A percentile compares a stretch with the other conserved stretches of the same genome.
Evolutionary conservation across 768 basidiomycete species (phyloP).

Genomic region (Chalciporus chontae): DNA sequence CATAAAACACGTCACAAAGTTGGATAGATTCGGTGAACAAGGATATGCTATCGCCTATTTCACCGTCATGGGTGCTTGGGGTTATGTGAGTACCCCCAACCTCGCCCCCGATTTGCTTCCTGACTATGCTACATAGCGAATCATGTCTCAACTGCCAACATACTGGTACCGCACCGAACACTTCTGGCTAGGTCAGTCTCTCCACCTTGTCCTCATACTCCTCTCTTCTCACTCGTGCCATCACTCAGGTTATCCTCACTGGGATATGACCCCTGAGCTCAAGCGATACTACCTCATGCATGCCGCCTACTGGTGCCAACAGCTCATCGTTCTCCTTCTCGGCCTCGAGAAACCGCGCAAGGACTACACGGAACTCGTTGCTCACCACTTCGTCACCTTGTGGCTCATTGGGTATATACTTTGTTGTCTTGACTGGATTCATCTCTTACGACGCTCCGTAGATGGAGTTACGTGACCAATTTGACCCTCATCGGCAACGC

Average conservation of each 20-base stretch:
- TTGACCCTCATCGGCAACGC: constrained; percentile 87
- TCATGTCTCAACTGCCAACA: constrained; percentile 80
- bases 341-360: constrained; percentile 92
- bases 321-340: constrained; percentile 80
- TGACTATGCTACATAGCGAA: constrained; percentile 44
- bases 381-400: constrained; percentile 90
- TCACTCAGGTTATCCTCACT: constrained; percentile 75
- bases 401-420: constrained; percentile 82
- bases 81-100: constrained; percentile 53
- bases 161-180: constrained; percentile 82
- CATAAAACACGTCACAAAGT: constrained; percentile 60
- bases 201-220: neutral
- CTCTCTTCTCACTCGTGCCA: neutral
- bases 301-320: constrained; percentile 91
- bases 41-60: constrained; percentile 87
- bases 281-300: constrained; percentile 96
- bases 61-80: constrained; percentile 62
- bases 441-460: constrained; percentile 26
- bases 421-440: neutral
- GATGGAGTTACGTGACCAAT: constrained; percentile 83
- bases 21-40: constrained; percentile 89
- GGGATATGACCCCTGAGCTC: constrained; percentile 79
- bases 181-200: constrained; percentile 74
- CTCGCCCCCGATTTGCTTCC: neutral
- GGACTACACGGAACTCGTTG: constrained; percentile 83